Base-by-base conservation (phyloP, 495 filamentous ascomycete species). In the Neurospora intermedia region DNA sequence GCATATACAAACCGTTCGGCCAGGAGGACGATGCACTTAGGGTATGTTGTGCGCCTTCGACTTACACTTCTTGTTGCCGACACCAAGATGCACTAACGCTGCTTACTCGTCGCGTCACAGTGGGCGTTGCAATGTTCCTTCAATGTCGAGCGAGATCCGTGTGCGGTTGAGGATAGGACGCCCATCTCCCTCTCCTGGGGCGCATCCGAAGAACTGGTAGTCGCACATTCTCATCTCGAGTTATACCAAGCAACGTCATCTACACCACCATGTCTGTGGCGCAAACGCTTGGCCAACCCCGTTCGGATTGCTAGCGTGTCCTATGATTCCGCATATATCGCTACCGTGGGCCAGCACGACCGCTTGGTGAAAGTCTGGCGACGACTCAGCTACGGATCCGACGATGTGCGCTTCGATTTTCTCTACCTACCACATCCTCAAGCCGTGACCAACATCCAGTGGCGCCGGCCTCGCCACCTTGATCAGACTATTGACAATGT, bases 331-430 rank as follows among this genome's bases (percentile, higher is more conserved):
- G 88, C 89, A 9, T 87, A 97, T 41, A 91, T 97, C 43, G 94
- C 94, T 13, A 94, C 93, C 5, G 89, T 93, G 10, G 93, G 93
- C 42, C 83, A 83, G 69, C 89, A 93, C 78, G 96, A 98, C 78
- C 87, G 91, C 48, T 84, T 98, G 27, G 89, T 95, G 69, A 99
- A 98, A 82, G 87, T 98, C 78, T 99, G 96, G 96, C 88, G 93
- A 74, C 86, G 95, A 74, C 82, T 96, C 23, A 92, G 91, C n/a
- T 97, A 93, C 80, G 93, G 93, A 20, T 87, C 89, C 13, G 90
- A 92, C 74, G 92, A 95, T 76, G 91, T 92, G 31, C 88, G 92
- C 41, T 97, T 98, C 80, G 96, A 98, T 76, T 92, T 94, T 77
- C 88, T 89, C 6, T 99, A 99, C 81, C 88, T 99, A 1, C 83